phyloP scores from a whole-genome alignment of 129 eudicot species.

The Deinandra increscens region DNA sequence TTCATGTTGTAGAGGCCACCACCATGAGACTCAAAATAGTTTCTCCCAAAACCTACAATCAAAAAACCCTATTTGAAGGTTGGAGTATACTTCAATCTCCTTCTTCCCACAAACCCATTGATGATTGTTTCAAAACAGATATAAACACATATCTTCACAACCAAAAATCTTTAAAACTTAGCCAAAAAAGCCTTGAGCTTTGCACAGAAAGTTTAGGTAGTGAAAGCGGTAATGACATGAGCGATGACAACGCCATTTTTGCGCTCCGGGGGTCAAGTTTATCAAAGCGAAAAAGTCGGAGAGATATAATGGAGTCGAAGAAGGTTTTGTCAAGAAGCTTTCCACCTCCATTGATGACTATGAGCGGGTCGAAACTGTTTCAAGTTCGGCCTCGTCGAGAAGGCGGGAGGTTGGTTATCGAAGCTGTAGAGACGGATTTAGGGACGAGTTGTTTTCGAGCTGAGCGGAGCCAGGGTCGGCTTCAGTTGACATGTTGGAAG shows the following conservation, averaged over 20 bases:
- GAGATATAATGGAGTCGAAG: slow-evolving; percentile 16
- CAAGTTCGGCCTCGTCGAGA: slow-evolving; percentile 53
- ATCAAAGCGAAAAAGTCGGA: background rate
- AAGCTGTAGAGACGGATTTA: slow-evolving; percentile 49
- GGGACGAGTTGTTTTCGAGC: slow-evolving; percentile 42
- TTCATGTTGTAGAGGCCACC: slow-evolving; percentile 38
- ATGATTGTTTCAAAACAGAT: slow-evolving; percentile 8
- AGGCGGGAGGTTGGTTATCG: slow-evolving; percentile 66
- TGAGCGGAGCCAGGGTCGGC: slow-evolving; percentile 72
- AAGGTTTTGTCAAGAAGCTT: slow-evolving; percentile 34
- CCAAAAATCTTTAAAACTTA: slow-evolving; percentile 38
- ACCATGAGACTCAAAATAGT: slow-evolving; percentile 57
- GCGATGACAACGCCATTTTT: slow-evolving; percentile 22
- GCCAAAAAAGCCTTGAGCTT: slow-evolving; percentile 61
- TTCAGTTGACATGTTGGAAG: slow-evolving; percentile 41
- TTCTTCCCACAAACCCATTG: slow-evolving; percentile 28
- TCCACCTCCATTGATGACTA: slow-evolving; percentile 86
- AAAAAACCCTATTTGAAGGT: slow-evolving; percentile 10
- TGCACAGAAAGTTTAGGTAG: slow-evolving; percentile 89
- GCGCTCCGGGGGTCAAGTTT: background rate
- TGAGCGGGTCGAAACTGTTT: slow-evolving; percentile 50
- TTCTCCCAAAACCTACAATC: slow-evolving; percentile 21
- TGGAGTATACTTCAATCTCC: slow-evolving; percentile 32
- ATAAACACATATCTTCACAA: slow-evolving; percentile 28
- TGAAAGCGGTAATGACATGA: slow-evolving; percentile 62